Base-by-base conservation (phyloP, 192 early-diverging fungal genomes). In the Backusella circina region DNA sequence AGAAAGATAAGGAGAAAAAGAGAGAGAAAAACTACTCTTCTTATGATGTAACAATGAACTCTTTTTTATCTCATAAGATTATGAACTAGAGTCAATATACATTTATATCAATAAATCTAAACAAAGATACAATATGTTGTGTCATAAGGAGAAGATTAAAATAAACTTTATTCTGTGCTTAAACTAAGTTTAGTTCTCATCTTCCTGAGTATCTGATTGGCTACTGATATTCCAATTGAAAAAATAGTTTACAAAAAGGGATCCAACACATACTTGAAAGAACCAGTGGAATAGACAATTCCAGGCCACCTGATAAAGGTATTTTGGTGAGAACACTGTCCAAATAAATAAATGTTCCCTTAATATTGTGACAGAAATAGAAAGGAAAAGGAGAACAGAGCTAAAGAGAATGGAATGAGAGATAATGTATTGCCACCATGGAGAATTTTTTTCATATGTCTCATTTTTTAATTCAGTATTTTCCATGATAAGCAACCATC, bases 251-350 rank as follows among this genome's bases (percentile, higher is more conserved):
- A 61, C 54, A 61, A 61, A 61, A 61, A 61, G 23, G 54, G 54
- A 61, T 61, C 81, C 77, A 1, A 77, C 21, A 7, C 82, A 32
- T 18, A 85, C 67, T 47, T 88, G 85, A 0, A 84, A 50, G 1
- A 76, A 31, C 30, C 79, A 79, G 70, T 85, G 84, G 67, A 78
- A 83, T 0, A 86, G 51, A 1, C 79, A 80, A 10, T 85, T 86
- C 93, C 93, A 94, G 16, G 86, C 87, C 18, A 90, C 82, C 76
- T 93, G 92, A 76, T 92, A 94, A 66, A 94, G 82, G 39, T 91
- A 92, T 65, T 92, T 91, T 33, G 93, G 93, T 67, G 93, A 94
- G 75, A 94, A 94, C 6, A 94, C 93, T 0, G 93, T 92, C 92
- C 92, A 94, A 57, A 94, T 91, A 78, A 94, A 94, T 37, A 93